Base-by-base conservation (phyloP, 2,329 filamentous ascomycete species). In the Ceratocystis cubensis region DNA sequence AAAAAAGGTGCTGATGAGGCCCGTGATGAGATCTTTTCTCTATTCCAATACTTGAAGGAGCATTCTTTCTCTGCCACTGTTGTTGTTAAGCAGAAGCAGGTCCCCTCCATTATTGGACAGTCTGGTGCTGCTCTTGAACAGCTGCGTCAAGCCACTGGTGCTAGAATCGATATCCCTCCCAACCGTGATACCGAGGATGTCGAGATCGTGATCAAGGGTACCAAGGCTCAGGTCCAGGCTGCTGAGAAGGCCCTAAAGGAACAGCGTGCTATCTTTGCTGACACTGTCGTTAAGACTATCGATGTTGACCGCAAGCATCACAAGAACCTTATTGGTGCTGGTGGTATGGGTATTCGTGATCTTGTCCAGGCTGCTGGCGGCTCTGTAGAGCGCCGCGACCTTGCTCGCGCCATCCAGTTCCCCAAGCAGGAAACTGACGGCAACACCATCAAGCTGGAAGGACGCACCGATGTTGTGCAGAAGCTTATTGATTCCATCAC, bases 261-360 rank as follows among this genome's bases (percentile, higher is more conserved):
- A 77, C 91, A 92, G 78, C 88, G 88, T 65, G 87, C 87, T 69
- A 81, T 91, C 22, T 96, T 96, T 71, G 91, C 97, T 72, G 87
- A 94, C 70, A 96, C 90, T n/a, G 82, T 96, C 63, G 84, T 87
- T 17, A 86, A 88, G 78, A 91, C 86, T 13, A 80, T 99, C 62
- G 88, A 95, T 44, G 86, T 99, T n/a, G 92, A 97, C 71, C 89
- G 91, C 79, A 96, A 95, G 79, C 86, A 94, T 76, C 94, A 99
- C 78, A 87, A 88, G 76, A 84, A 87, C 65, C 81, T 99, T 70
- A 99, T 99, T 75, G 94, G 94, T 69, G 80, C 86, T 70, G 88
- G 89, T 74, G 94, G 91, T 92, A 82, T 78, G 57, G 94, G 88
- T 73, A 87, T 99, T 67, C 89, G 89, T 69, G 86, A 89, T 69